Percentiles rank a stretch among this genome's conserved stretches.
Evolutionary conservation across 768 basidiomycete species (phyloP).

Genomic region (Mycena capillaripes): DNA sequence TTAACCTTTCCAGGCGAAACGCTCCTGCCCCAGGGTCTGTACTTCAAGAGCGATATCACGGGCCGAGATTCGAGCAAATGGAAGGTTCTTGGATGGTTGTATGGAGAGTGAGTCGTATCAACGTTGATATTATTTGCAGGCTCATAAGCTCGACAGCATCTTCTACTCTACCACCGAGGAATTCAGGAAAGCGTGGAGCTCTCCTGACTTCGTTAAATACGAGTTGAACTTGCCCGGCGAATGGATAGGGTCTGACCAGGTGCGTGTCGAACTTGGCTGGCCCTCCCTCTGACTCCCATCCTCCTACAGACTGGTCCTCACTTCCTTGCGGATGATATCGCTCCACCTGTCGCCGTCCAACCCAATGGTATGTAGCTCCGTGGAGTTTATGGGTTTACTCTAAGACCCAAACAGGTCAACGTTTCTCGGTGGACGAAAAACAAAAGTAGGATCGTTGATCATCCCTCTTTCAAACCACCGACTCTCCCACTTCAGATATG

Average conservation of each 20-base stretch:
- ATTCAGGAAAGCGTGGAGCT: slow-evolving; percentile 38
- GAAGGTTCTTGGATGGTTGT: slow-evolving; percentile 39
- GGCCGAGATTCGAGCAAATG: slow-evolving; percentile 38
- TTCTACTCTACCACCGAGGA: slow-evolving; percentile 39
- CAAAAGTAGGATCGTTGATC: slow-evolving; percentile 14
- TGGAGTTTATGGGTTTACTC: neutral
- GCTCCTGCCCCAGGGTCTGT: slow-evolving; percentile 41
- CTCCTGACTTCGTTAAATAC: slow-evolving; percentile 35
- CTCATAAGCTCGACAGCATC: slow-evolving; percentile 18
- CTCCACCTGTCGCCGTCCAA: slow-evolving; percentile 37
- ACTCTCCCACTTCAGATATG: slow-evolving; percentile 26
- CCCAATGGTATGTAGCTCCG: slow-evolving; percentile 25
- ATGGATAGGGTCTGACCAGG: slow-evolving; percentile 40
- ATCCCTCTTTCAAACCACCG: neutral
- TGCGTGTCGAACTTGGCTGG: slow-evolving; percentile 1
- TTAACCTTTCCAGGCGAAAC: slow-evolving; percentile 30
- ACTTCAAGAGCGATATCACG: slow-evolving; percentile 41
- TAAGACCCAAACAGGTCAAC: slow-evolving; percentile 24
- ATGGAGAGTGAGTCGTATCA: slow-evolving; percentile 33
- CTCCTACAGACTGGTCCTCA: slow-evolving; percentile 5
- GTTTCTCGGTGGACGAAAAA: slow-evolving; percentile 32
- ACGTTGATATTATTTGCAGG: neutral
- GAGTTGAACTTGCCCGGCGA: slow-evolving; percentile 32
- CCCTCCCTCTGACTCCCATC: neutral
- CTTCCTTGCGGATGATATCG: slow-evolving; percentile 27